These are phyloP conservation scores for Nothophaeocryptopus gaeumannii DNA, from an alignment of 2,329 filamentous ascomycete genomes.

Conservation along the genomic window DNA sequence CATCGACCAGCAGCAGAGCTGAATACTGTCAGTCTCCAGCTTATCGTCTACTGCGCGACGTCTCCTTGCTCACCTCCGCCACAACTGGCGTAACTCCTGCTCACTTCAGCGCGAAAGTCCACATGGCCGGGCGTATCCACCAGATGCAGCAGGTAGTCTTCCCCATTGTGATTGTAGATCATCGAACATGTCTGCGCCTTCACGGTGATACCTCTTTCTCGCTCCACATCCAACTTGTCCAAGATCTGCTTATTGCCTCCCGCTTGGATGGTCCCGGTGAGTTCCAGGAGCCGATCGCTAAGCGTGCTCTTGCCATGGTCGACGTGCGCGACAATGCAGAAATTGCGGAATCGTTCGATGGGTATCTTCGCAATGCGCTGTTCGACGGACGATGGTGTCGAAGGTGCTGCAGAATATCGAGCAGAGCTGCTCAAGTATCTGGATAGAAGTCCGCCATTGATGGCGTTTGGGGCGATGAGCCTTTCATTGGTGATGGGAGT, in stretches of 20 bases:
- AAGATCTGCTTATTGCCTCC: constrained; percentile 91
- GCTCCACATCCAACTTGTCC: constrained; percentile 94
- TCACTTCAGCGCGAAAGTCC: constrained; percentile 95
- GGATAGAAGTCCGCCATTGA: constrained; percentile 1
- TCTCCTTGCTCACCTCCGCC: constrained; percentile 55
- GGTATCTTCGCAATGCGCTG: constrained; percentile 69
- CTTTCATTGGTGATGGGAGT: constrained; percentile 6
- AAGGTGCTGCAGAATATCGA: constrained; percentile 30
- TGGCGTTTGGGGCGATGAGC: constrained; percentile 2
- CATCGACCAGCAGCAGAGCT: constrained; percentile 87
- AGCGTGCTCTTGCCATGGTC: constrained; percentile 98
- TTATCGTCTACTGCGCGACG: constrained; percentile 75
- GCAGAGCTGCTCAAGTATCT: constrained; percentile 16
- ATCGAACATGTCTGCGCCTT: constrained; percentile 99
- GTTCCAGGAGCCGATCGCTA: constrained; percentile 84
- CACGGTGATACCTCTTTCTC: constrained; percentile 94
- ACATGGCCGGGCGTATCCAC: constrained; percentile 98
- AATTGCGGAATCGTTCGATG: constrained; percentile 81
- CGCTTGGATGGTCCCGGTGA: constrained; percentile 86
- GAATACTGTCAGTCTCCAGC: constrained; percentile 68
- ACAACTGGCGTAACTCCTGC: constrained; percentile 91
- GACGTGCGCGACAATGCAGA: constrained; percentile 98
- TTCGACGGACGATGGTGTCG: constrained; percentile 54
- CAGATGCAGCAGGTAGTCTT: constrained; percentile 89
- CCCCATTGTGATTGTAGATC: constrained; percentile 82